Evolutionary conservation across 805 yeast genomes (phyloP).

Genomic region (Barnettozyma botsteinii): DNA sequence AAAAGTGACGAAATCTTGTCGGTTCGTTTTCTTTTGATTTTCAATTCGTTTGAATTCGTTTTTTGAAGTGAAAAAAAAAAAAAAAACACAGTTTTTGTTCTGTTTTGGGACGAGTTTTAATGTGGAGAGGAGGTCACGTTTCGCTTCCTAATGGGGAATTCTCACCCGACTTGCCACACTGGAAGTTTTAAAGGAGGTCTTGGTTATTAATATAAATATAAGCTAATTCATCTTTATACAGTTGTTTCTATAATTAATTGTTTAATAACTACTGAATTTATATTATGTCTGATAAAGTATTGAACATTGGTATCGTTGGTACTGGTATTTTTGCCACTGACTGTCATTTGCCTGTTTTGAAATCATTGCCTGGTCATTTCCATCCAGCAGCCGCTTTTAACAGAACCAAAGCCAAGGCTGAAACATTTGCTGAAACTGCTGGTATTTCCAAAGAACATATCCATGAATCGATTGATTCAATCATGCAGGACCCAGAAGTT

Average conservation of each 20-base stretch:
- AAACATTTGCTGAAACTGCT: constrained; percentile 63
- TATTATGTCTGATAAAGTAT: constrained; percentile 7
- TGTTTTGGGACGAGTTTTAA: too few species aligned
- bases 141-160: too few species aligned
- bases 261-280: neutral
- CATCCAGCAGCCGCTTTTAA: constrained; percentile 69
- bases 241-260: neutral
- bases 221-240: too few species aligned
- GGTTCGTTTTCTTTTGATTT: too few species aligned
- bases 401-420: constrained; percentile 82
- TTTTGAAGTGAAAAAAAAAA: too few species aligned
- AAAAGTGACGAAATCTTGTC: too few species aligned
- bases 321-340: constrained; percentile 88
- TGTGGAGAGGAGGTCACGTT: too few species aligned
- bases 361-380: constrained; percentile 44
- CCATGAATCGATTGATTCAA: constrained; percentile 24
- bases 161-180: too few species aligned
- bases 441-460: constrained; percentile 38
- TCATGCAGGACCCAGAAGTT: constrained; percentile 58
- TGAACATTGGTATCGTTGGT: constrained; percentile 44
- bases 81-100: too few species aligned
- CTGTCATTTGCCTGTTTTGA: constrained; percentile 70
- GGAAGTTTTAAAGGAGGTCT: too few species aligned
- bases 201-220: too few species aligned
- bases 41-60: too few species aligned